Evolutionary conservation across 768 basidiomycete species (phyloP).

Genomic region (Lentinus brumalis): DNA sequence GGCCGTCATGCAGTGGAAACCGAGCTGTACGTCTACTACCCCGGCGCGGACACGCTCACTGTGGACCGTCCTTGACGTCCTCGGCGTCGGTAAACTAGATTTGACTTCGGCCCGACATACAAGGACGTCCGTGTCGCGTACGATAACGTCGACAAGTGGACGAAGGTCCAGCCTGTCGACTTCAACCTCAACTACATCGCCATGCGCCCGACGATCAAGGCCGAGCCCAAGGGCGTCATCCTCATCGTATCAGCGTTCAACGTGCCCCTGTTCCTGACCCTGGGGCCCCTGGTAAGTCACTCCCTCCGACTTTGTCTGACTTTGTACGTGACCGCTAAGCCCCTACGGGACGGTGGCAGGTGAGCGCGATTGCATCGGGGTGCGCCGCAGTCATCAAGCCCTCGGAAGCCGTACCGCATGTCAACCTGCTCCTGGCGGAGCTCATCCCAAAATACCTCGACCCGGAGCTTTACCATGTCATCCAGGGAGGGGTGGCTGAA

Average conservation of each 20-base stretch:
- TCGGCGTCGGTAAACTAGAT: conserved; percentile 37
- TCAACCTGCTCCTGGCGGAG: conserved; percentile 60
- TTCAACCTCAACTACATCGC: conserved; percentile 58
- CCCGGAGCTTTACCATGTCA: conserved; percentile 58
- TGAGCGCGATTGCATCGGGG: conserved; percentile 78
- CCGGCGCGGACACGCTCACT: neutral
- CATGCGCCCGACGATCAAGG: conserved; percentile 65
- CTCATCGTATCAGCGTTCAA: conserved; percentile 77
- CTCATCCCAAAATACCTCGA: conserved; percentile 80
- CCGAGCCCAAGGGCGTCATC: conserved; percentile 77
- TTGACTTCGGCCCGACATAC: conserved; percentile 61
- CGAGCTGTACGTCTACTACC: conserved; percentile 43
- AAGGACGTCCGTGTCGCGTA: conserved; percentile 55
- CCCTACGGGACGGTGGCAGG: conserved; percentile 11
- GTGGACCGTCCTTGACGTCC: neutral
- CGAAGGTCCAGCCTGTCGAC: conserved; percentile 58
- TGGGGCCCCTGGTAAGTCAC: conserved; percentile 57
- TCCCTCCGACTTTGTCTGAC: no score
- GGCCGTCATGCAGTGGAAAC: conserved; percentile 63
- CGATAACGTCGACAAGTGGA: conserved; percentile 73
- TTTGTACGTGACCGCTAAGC: no score
- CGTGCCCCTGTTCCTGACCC: conserved; percentile 63
- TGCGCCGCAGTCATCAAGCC: conserved; percentile 74
- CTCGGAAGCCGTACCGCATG: conserved; percentile 65
- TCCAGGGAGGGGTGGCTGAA: conserved; percentile 69